phyloP scores from a whole-genome alignment of 2,329 filamentous ascomycete species.

The Huntiella omanensis region DNA sequence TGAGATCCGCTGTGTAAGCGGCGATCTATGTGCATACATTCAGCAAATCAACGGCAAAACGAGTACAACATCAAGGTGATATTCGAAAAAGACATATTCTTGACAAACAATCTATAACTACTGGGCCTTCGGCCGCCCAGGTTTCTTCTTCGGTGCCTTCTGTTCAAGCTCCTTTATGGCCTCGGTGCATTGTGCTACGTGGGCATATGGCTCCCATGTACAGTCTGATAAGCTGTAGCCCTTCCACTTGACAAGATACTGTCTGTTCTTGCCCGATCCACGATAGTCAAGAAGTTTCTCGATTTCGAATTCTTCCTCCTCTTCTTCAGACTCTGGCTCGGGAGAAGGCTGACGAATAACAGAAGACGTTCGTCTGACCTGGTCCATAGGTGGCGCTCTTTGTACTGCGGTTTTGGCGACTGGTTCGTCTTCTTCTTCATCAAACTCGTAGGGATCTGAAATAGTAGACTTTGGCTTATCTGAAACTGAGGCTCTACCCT shows the following conservation, averaged over 20 bases:
- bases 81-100: background rate
- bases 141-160: background rate
- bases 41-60: background rate
- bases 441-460: too few relatives aligned
- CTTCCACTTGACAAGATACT: constrained; percentile 36
- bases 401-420: constrained; percentile 12
- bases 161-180: constrained; percentile 22
- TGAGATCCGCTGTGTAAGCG: too few relatives aligned
- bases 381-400: background rate
- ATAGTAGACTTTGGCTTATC: too few relatives aligned
- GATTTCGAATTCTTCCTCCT: constrained; percentile 23
- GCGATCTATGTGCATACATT: background rate
- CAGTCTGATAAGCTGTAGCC: constrained; percentile 25
- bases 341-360: too few relatives aligned
- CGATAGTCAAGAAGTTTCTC: constrained; percentile 27
- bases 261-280: constrained; percentile 20
- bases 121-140: too few relatives aligned
- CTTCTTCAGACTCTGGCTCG: background rate
- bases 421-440: background rate
- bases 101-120: background rate
- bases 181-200: constrained; percentile 23
- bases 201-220: constrained; percentile 34
- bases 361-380: too few relatives aligned
- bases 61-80: background rate
- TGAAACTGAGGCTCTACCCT: too few relatives aligned